Base-by-base conservation (phyloP, 148 eudicot genomes). In the Diospyros lotus region DNA sequence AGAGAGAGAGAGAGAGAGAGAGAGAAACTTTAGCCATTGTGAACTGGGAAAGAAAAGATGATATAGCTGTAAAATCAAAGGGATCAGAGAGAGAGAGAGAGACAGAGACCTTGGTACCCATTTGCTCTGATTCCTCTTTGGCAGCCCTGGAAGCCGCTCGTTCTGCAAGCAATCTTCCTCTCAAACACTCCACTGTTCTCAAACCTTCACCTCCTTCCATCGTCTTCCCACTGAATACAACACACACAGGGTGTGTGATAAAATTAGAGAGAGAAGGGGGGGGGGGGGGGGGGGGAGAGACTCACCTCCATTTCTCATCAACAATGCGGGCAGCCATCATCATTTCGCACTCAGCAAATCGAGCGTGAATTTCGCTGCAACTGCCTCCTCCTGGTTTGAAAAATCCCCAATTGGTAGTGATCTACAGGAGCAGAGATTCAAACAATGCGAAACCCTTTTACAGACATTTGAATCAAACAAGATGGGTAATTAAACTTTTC, bases 151-250 rank as follows among this genome's bases (percentile, higher is more conserved):
- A 88, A 82, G 89, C 85, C 43, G 64, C 83, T 84, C 89, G 84
- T 56, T 88, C 92, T 9, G 92, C 89, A 63, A 82, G 82, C 75
- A 88, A 66, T 81, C 92, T 86, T 43, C 92, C 92, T 78, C 92
- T 88, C 45, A 88, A 77, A 58, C 85, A 86, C 74, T 86, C 89
- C 56, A 86, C 51, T 3, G 80, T 84, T 71, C 81, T 86, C 75
- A 82, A 74, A 61, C 80, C 71, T 46, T 79, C 88, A 52, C 83
- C 86, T 66, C 18, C 82, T 73, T 75, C 89, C 80, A 77, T 81
- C 65, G 79, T 79, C 73, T 66, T 71, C 42, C 71, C 80, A 79
- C 87, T 83, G 75, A 61, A 48, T 62, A 55, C 61, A 75, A 13
- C 62, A 67, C 75, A 65, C 68, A 3, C n/a, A 18, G 64, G 13